These are phyloP conservation scores for Flaveria bidentis DNA, from an alignment of 129 eudicot species.

Conservation along the genomic window DNA sequence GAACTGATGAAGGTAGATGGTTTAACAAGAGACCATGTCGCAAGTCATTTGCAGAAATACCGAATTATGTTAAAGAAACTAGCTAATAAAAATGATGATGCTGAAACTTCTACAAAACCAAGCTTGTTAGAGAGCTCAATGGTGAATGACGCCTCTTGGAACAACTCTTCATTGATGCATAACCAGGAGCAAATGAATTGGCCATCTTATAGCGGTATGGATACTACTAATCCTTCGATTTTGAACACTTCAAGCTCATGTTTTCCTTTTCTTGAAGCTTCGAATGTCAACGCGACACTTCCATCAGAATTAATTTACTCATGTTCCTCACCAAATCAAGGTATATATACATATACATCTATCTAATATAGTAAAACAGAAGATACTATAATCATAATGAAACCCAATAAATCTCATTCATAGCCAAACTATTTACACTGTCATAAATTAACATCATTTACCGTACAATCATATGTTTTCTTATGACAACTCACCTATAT, in stretches of 20 bases:
- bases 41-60: constrained; percentile 40
- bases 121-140: constrained; percentile 34
- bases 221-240: constrained; percentile 13
- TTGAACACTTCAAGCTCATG: constrained; percentile 25
- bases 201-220: constrained; percentile 2
- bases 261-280: neutral
- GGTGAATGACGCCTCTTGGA: constrained; percentile 4
- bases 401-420: no score
- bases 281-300: neutral
- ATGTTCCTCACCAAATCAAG: constrained; percentile 19
- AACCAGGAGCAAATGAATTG: constrained; percentile 2
- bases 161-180: constrained; percentile 1
- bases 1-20: constrained; percentile 36
- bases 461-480: neutral
- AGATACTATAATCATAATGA: neutral
- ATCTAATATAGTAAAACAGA: neutral
- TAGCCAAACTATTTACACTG: neutral
- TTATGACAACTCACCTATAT: neutral
- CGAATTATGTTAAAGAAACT: constrained; percentile 23
- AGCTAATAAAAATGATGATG: neutral
- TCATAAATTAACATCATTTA: neutral
- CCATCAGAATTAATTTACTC: neutral
- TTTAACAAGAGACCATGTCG: constrained; percentile 38
- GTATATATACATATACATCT: neutral
- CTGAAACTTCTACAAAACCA: constrained; percentile 16